Conservation (phyloP, 108 stramenopile species). For the Bacterosira constricta region DNA sequence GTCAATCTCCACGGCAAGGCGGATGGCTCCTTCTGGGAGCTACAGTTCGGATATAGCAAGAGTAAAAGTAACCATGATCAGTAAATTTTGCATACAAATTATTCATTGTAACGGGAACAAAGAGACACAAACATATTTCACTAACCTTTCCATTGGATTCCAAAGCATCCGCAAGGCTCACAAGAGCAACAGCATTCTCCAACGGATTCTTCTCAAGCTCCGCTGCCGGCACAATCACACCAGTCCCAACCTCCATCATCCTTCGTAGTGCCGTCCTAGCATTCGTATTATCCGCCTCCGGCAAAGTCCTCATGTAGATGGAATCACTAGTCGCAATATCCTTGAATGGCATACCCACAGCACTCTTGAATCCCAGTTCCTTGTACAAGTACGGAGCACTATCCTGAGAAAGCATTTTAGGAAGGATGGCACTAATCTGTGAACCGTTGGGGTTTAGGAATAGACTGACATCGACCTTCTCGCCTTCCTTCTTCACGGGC, state of each 20-base stretch:
- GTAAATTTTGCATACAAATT: too few species aligned
- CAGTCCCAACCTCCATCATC: constrained; percentile 90
- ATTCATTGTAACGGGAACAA: background rate
- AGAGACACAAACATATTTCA: background rate
- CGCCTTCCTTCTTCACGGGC: constrained; percentile 77
- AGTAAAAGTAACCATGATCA: too few species aligned
- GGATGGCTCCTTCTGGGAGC: constrained; percentile 87
- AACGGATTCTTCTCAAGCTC: constrained; percentile 89
- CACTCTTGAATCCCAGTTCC: constrained; percentile 93
- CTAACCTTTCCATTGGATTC: constrained; percentile 76
- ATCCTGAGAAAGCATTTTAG: constrained; percentile 80
- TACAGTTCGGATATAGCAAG: constrained; percentile 16
- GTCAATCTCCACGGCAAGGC: constrained; percentile 83
- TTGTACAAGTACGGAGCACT: constrained; percentile 84
- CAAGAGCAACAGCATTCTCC: constrained; percentile 90
- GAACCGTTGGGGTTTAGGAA: constrained; percentile 91
- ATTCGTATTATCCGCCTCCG: constrained; percentile 68
- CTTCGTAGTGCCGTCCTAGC: constrained; percentile 86
- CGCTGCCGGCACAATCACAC: constrained; percentile 88
- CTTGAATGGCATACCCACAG: constrained; percentile 97
- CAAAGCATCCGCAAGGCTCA: constrained; percentile 80
- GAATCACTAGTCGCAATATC: constrained; percentile 95
- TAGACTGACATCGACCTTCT: constrained; percentile 82
- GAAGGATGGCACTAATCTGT: constrained; percentile 74
- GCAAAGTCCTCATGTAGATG: constrained; percentile 79